Conservation (phyloP, 2,329 filamentous ascomycete genomes). For the Stagonosporopsis vannaccii region DNA sequence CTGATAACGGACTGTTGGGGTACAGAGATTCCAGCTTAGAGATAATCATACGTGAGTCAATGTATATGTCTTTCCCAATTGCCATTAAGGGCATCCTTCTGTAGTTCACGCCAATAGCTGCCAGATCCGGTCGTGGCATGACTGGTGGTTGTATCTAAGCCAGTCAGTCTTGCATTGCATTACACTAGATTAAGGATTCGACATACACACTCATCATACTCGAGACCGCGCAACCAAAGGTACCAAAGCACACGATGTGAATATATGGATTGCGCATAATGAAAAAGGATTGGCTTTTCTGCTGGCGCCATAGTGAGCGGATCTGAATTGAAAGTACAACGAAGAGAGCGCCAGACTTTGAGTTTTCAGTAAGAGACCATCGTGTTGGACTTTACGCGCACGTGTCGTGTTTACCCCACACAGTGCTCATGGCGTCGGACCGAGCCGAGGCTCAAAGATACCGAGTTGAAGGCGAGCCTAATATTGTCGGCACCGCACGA, state of each 20-base stretch:
- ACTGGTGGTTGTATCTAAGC: conserved; percentile 64
- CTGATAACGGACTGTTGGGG: conserved; percentile 23
- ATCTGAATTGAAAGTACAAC: neutral
- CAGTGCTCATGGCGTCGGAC: conserved; percentile 9
- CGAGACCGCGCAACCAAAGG: conserved; percentile 69
- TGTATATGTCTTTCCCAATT: conserved; percentile 43
- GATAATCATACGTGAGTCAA: conserved; percentile 44
- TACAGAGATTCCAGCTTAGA: conserved; percentile 37
- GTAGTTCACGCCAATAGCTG: conserved; percentile 46
- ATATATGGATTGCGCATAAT: conserved; percentile 71
- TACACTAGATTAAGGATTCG: too few species aligned
- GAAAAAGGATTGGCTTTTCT: conserved; percentile 67
- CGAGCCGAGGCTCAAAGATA: conserved; percentile 18
- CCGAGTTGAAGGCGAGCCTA: neutral
- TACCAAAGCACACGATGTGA: conserved; percentile 72
- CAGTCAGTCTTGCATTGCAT: neutral
- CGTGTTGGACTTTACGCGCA: neutral
- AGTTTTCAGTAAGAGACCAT: neutral
- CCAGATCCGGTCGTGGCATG: conserved; percentile 42
- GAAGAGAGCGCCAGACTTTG: too few species aligned
- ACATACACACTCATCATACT: conserved; percentile 72
- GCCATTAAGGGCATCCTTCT: conserved; percentile 47
- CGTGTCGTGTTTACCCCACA: conserved; percentile 19
- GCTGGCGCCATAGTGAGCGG: conserved; percentile 23
- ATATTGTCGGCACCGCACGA: neutral